phyloP scores from a whole-genome alignment of 768 basidiomycete genomes.

The Amylocystis lapponica region DNA sequence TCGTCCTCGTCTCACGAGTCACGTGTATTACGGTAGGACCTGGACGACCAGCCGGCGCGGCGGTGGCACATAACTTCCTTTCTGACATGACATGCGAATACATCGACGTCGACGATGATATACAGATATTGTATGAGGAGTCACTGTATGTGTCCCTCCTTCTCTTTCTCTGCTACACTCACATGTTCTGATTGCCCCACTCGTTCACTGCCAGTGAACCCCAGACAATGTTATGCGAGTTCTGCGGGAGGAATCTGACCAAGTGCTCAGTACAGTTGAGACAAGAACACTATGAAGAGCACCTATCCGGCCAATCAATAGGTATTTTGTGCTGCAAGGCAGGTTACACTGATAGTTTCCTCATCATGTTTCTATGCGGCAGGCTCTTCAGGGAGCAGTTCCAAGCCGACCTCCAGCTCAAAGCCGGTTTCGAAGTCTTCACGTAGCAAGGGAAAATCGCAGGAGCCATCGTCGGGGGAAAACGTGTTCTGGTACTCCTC shows the following conservation, averaged over 20 bases:
- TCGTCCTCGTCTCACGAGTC: constrained; percentile 14
- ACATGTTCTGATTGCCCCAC: no score
- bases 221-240: constrained; percentile 37
- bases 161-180: no score
- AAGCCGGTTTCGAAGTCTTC: constrained; percentile 1
- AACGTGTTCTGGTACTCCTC: constrained; percentile 67
- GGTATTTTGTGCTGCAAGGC: constrained; percentile 2
- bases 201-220: no score
- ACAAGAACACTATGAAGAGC: constrained; percentile 50
- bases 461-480: no score
- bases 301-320: constrained; percentile 28
- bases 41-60: no score
- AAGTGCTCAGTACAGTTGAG: constrained; percentile 33
- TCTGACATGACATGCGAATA: no score
- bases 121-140: constrained; percentile 4
- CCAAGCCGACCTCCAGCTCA: background rate
- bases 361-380: background rate
- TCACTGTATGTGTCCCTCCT: constrained; percentile 3
- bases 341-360: background rate
- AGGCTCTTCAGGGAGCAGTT: background rate
- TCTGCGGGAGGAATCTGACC: constrained; percentile 43
- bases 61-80: no score
- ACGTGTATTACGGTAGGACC: no score
- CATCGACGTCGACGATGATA: constrained; percentile 4
- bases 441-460: background rate